phyloP scores from a whole-genome alignment of 2,329 filamentous ascomycete genomes.

The Didymellaceae sp. region DNA sequence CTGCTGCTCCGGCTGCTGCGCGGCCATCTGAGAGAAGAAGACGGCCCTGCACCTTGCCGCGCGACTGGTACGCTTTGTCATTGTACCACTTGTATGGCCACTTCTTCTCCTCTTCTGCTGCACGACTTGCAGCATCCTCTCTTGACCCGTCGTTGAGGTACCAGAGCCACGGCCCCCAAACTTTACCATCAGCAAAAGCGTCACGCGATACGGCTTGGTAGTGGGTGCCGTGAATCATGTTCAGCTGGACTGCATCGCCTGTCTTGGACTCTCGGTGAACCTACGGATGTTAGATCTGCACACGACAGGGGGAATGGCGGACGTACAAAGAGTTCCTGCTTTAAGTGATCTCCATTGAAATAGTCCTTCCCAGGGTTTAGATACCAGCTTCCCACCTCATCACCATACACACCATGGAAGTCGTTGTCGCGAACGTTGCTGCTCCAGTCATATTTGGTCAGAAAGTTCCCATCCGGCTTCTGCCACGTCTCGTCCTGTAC shows the following conservation, averaged over 20 bases:
- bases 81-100: slow-evolving; percentile 61
- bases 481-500: slow-evolving; percentile 63
- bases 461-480: slow-evolving; percentile 55
- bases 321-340: slow-evolving; percentile 58
- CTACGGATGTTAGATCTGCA: slow-evolving; percentile 18
- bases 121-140: slow-evolving; percentile 51
- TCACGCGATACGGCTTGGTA: slow-evolving; percentile 43
- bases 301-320: too few relatives aligned
- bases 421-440: slow-evolving; percentile 50
- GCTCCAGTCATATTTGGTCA: slow-evolving; percentile 61
- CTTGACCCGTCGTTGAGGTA: slow-evolving; percentile 57
- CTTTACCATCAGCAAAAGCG: slow-evolving; percentile 44
- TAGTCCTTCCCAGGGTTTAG: slow-evolving; percentile 59
- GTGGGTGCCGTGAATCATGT: slow-evolving; percentile 61
- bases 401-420: slow-evolving; percentile 60
- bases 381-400: slow-evolving; percentile 60
- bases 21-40: slow-evolving; percentile 57
- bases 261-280: slow-evolving; percentile 59
- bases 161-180: slow-evolving; percentile 51
- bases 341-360: slow-evolving; percentile 60
- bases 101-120: slow-evolving; percentile 50
- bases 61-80: slow-evolving; percentile 56
- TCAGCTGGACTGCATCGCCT: slow-evolving; percentile 60
- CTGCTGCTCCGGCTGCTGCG: slow-evolving; percentile 56
- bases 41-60: slow-evolving; percentile 55